Evolutionary conservation across 1,139 yeast genomes (phyloP).

Genomic region (Yamadazyma taylorii): DNA sequence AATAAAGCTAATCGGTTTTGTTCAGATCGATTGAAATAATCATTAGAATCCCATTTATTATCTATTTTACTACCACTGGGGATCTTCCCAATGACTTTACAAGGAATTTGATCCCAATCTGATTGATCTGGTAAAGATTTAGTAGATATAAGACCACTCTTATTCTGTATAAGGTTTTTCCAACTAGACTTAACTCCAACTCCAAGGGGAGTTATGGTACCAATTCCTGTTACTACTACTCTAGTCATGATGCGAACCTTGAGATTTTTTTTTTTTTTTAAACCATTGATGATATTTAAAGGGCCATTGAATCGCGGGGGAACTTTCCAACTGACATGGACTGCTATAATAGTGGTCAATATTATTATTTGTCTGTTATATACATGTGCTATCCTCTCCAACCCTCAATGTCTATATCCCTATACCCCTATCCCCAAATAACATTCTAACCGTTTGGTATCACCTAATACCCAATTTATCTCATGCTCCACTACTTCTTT

Average conservation of each 20-base stretch:
- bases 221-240: slow-evolving; percentile 92
- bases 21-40: slow-evolving; percentile 46
- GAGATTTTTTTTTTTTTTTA: neutral
- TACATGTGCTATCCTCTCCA: too few relatives aligned
- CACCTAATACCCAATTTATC: slow-evolving; percentile 43
- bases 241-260: slow-evolving; percentile 28
- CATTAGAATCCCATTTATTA: slow-evolving; percentile 52
- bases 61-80: slow-evolving; percentile 54
- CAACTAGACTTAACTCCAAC: slow-evolving; percentile 59
- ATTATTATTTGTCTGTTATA: too few relatives aligned
- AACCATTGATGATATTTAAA: too few relatives aligned
- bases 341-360: too few relatives aligned
- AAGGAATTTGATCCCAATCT: slow-evolving; percentile 61
- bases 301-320: too few relatives aligned
- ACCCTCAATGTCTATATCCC: too few relatives aligned
- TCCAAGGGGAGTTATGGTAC: slow-evolving; percentile 84
- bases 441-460: slow-evolving; percentile 36
- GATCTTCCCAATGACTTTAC: slow-evolving; percentile 73
- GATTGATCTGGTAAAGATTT: slow-evolving; percentile 40
- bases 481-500: slow-evolving; percentile 26
- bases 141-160: slow-evolving; percentile 62
- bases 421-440: too few relatives aligned
- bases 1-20: slow-evolving; percentile 67
- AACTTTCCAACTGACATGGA: too few relatives aligned
- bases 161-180: slow-evolving; percentile 48